Evolutionary conservation across 2,329 filamentous ascomycete genomes (phyloP), one percentile per base, ranked within the genome.

Genomic region (Sclerotinia spermophila): DNA sequence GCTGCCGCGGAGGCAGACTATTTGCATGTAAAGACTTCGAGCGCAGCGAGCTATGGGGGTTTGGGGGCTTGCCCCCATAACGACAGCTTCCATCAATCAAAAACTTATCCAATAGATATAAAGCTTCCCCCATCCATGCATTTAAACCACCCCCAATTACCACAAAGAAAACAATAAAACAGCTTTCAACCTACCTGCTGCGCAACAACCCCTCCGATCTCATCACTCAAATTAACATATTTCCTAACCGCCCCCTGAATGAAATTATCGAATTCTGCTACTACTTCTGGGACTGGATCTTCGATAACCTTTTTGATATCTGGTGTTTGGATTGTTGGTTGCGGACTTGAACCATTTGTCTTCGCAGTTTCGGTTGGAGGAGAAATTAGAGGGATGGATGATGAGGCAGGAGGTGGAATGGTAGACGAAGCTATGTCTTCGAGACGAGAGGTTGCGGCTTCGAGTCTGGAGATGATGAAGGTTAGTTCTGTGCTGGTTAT

Each of bases 361-460:
- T 73, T 83, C 84, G 78, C 83, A 86, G 78, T 83, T 53, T 24
- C 44, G 24, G 15, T 27, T 24, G 67, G 86, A 3, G 48, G 48
- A 7, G 48, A 53, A 17, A 53, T 53, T 17, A 53, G 48, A 53
- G 48, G 48, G 48, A 53, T 53, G n/a, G 48, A 53, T 8, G 48
- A 53, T 17, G 48, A 15, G 27, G 48, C 11, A 51, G 86, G 81
- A 75, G 91, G 81, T 75, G 91, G 90, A 75, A 87, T 83, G 69
- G 86, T 88, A 24, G 93, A 91, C 75, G 92, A 89, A 60, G 96
- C 95, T 79, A 99, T 97, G 81, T 99, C 96, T 84, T 99, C 96
- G 70, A 99, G 89, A 71, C 96, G 90, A 74, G 94, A 96, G 67
- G 96, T 99, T 53, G 96, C 96, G 81, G 96, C 96, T 86, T 99